Evolutionary conservation across 2,329 filamentous ascomycete genomes (phyloP), one percentile per base, ranked within the genome.

Genomic region (Microascus cirrosus): DNA sequence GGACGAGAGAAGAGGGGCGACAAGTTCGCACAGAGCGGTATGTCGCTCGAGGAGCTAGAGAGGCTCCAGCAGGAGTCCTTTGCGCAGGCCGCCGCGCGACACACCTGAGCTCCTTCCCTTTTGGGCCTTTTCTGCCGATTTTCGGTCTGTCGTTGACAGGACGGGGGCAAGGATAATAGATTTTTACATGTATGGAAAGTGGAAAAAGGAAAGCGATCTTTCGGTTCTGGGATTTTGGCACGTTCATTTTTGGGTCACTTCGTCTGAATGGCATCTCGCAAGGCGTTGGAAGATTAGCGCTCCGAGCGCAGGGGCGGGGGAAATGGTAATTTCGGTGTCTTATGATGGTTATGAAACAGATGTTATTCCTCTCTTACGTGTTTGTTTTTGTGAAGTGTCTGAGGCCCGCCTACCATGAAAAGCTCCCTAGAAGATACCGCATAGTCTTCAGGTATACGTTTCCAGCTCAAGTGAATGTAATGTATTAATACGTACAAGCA

Each of bases 1-100:
- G 90, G 88, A 34, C 88, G 93, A 54, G 94, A 99, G 74, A 95
- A 95, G 79, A 96, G 96, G 73, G 88, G 92, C 63, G 95, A 92
- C 72, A 97, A 97, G 75, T 91, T 97, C 67, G 93, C 96, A 66
- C 88, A 94, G 69, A 96, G 91, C 69, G 93, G 93, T 57, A 81
- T 97, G 75, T 89, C 89, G 0, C 85, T 95, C 69, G 94, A 96
- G 65, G 89, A 99, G 71, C 79, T 99, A 54, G 83, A 94, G 59
- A 82, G 86, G 54, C 83, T 96, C 67, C 94, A 99, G 70, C 87
- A 94, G 70, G 91, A 95, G 70, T 83, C 96, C 64, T 97, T 99
- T 72, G 86, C 88, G 51, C 86, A 84, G 59, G 92, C 91, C 22
- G 61, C 61, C n/a, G 61, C 61, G 28, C 57, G 61, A 54, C 61